Conservation (phyloP, 192 early-diverging fungal species). For the Coemansia nantahalensis region DNA sequence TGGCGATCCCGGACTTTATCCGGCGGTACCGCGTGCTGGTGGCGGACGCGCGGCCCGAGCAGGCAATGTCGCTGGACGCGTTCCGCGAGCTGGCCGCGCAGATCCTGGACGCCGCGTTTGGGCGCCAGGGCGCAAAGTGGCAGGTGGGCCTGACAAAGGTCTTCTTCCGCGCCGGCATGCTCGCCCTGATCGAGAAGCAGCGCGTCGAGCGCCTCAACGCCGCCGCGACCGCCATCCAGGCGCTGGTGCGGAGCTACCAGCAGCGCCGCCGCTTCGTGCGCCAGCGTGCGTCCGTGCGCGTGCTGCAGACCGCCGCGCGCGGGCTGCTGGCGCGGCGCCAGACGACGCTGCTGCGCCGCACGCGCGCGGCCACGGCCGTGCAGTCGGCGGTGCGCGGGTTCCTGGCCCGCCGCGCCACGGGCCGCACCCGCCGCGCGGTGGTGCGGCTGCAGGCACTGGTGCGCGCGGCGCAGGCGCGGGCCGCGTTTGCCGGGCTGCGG, state of each 20-base stretch:
- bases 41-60: constrained; percentile 29
- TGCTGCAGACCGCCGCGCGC: constrained; percentile 66
- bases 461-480: constrained; percentile 68
- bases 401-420: constrained; percentile 55
- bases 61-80: constrained; percentile 29
- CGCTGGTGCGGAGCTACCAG: constrained; percentile 75
- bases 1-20: constrained; percentile 87
- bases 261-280: constrained; percentile 59
- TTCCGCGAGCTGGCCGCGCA: constrained; percentile 58
- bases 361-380: constrained; percentile 69
- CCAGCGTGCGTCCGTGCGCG: constrained; percentile 60
- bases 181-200: constrained; percentile 73
- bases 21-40: constrained; percentile 71
- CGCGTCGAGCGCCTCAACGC: constrained; percentile 77
- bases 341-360: constrained; percentile 56
- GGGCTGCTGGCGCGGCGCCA: constrained; percentile 58
- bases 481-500: constrained; percentile 56
- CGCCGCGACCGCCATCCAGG: constrained; percentile 85
- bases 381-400: constrained; percentile 73
- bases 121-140: constrained; percentile 75
- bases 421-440: constrained; percentile 40
- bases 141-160: constrained; percentile 95
- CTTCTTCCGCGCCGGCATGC: constrained; percentile 97
- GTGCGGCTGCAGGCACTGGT: constrained; percentile 64
- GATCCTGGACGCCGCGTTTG: constrained; percentile 66